Base-by-base conservation (phyloP, 257 asterid species). In the Petrea volubilis region DNA sequence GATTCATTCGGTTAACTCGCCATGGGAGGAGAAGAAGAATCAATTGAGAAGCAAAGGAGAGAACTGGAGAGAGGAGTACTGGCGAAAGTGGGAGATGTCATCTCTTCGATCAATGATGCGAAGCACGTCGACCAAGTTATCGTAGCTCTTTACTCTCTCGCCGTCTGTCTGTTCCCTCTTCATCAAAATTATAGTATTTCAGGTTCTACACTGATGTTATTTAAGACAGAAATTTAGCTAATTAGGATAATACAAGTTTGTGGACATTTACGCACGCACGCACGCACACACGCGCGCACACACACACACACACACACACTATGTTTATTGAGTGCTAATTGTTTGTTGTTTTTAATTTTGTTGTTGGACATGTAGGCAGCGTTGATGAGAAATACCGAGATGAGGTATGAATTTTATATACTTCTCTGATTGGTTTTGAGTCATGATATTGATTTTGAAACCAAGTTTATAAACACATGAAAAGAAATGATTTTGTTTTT, bases 71-170 rank as follows among this genome's bases (percentile, higher is more conserved):
- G 68, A 55, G 68, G 61, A 70, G 77, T 88, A 44, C 50, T 85
- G 65, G 90, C 86, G 78, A 90, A 84, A 74, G 96, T 90, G 4
- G 88, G 84, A 31, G 64, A 58, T 64, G 92, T 79, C 74, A 81
- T 87, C 72, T 58, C 85, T 61, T 74, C 86, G 64, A 79, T 93
- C 60, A 69, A 81, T 57, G 83, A 59, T 21, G 86, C 93, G 34
- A 79, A 75, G 49, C 82, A 86, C 57, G 89, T 87, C 74, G 98
- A 90, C 80, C 83, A 93, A 80, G 87, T 90, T 52, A 79, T 90
- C 61, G 46, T 75, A 46, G 86, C 97, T 76, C 86, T 93, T 64
- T 84, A 86, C 78, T 85, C 97, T 65, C 86, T 93, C 15, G 91
- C 98, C 65, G 81, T 78, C 68, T 76, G 78, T 66, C 78, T 93